These are phyloP conservation scores for Ambrosia artemisiifolia DNA, from an alignment of 129 eudicot species.

Conservation along the genomic window DNA sequence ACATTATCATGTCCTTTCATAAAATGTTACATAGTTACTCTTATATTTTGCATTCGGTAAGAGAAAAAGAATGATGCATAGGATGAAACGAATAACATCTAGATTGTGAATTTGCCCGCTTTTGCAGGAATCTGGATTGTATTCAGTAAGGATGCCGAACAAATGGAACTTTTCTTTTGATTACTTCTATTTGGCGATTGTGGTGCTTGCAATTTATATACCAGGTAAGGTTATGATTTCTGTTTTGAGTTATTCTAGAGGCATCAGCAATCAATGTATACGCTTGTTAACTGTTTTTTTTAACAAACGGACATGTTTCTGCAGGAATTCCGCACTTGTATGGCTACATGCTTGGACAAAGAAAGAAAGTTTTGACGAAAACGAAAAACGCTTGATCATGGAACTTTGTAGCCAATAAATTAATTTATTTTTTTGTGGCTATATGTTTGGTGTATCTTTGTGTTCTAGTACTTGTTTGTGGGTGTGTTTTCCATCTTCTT, in stretches of 20 bases:
- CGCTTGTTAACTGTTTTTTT: neutral
- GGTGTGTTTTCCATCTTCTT: neutral
- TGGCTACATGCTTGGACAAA: conserved; percentile 84
- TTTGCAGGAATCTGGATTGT: conserved; percentile 63
- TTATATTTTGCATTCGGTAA: neutral
- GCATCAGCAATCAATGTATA: neutral
- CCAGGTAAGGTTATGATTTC: conserved; percentile 51
- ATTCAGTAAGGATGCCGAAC: conserved; percentile 89
- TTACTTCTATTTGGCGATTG: conserved; percentile 63
- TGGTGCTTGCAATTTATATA: conserved; percentile 60
- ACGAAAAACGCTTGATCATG: conserved; percentile 53
- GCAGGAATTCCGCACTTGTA: conserved; percentile 88
- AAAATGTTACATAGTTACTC: neutral
- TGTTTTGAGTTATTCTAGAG: neutral
- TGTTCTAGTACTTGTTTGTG: conserved; percentile 14
- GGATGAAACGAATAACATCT: neutral
- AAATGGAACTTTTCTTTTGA: conserved; percentile 87
- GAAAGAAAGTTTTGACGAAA: conserved; percentile 75
- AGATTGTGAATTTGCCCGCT: conserved; percentile 7
- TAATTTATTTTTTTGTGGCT: neutral
- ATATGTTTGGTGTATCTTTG: conserved; percentile 7
- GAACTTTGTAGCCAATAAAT: conserved; percentile 5
- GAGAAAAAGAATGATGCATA: neutral
- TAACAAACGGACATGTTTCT: conserved; percentile 12
- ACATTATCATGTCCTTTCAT: neutral